phyloP scores from a whole-genome alignment of 2,329 filamentous ascomycete genomes.

The Aspergillus alliaceus region DNA sequence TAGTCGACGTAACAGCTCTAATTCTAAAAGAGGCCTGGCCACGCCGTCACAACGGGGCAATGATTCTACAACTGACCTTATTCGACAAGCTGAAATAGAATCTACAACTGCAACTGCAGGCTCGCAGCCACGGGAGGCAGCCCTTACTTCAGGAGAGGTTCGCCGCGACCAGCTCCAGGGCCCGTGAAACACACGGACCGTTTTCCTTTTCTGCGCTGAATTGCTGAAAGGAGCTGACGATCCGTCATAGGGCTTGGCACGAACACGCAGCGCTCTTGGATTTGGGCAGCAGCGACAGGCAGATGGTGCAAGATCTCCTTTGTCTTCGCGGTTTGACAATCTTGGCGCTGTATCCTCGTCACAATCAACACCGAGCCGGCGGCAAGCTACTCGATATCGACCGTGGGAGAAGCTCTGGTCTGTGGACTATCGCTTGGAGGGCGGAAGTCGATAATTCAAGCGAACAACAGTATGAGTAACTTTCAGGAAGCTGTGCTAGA shows the following conservation, averaged over 20 bases:
- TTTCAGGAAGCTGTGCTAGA: not conserved
- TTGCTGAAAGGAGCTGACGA: slow-evolving; percentile 21
- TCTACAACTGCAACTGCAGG: slow-evolving; percentile 15
- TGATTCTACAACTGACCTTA: slow-evolving; percentile 37
- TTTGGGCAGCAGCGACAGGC: not conserved
- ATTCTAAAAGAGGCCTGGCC: slow-evolving; percentile 69
- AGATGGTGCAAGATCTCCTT: slow-evolving; percentile 14
- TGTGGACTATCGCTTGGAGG: slow-evolving; percentile 42
- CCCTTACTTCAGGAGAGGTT: slow-evolving; percentile 48
- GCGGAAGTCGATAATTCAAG: slow-evolving; percentile 13
- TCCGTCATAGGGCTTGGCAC: slow-evolving; percentile 20
- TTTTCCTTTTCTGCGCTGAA: slow-evolving; percentile 9
- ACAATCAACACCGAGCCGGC: slow-evolving; percentile 25
- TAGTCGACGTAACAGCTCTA: slow-evolving; percentile 83
- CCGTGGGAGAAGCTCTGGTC: slow-evolving; percentile 47
- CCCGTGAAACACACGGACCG: slow-evolving; percentile 33
- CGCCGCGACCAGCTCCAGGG: slow-evolving; percentile 48
- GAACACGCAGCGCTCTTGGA: slow-evolving; percentile 7
- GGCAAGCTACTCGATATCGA: slow-evolving; percentile 24
- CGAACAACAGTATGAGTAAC: not conserved
- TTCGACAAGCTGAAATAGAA: slow-evolving; percentile 37
- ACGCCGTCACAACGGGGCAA: slow-evolving; percentile 30
- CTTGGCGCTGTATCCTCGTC: slow-evolving; percentile 21
- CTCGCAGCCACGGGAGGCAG: slow-evolving; percentile 38
- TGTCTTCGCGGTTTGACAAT: slow-evolving; percentile 15